Evolutionary conservation across 805 yeast species (phyloP), one percentile per base, ranked within the genome.

Genomic region (Diddensiella santjacobensis): DNA sequence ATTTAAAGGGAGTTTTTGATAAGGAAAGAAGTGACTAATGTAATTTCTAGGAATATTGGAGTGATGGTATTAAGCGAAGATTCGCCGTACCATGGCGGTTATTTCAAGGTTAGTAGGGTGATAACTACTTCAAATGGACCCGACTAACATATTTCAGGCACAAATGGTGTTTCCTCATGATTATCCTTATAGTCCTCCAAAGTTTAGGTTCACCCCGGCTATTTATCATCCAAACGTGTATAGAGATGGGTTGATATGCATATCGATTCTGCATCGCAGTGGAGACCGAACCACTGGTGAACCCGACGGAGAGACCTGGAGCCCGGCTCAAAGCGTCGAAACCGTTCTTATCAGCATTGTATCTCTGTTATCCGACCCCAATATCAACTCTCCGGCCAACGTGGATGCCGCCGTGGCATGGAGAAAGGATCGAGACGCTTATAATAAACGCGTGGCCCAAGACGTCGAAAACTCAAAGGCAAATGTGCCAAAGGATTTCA

Each of bases 181-280:
- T 66, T 91, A 83, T 69, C 99, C 98, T 2, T 91, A 79, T 63
- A 73, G 87, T 19, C 99, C 99, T 23, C 99, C 98, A 38, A 80
- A 84, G 31, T 91, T 89, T 71, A 75, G 95, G 58, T 91, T 91
- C 73, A 83, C 91, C 4, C 96, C 97, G 11, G 84, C 96, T 38
- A 87, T 91, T 57, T 90, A 81, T 70, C 98, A 91, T 62, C 98
- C 98, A 22, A 91, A 91, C 65, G 95, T 91, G 47, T 91, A 91
- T 69, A 78, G 87, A 52, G 96, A 90, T 67, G 98, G 98, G 15
- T 72, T 95, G 57, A 74, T 93, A 41, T 91, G 98, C 73, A 89
- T 90, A 52, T 87, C 96, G 45, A 91, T 91, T 54, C 73, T 91
- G 52, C 98, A 91, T 67, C 87, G 84, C 56, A 85, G 91, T 15